These are phyloP conservation scores for Fistulinella prunicolor DNA, from an alignment of 768 basidiomycete genomes.

Conservation along the genomic window DNA sequence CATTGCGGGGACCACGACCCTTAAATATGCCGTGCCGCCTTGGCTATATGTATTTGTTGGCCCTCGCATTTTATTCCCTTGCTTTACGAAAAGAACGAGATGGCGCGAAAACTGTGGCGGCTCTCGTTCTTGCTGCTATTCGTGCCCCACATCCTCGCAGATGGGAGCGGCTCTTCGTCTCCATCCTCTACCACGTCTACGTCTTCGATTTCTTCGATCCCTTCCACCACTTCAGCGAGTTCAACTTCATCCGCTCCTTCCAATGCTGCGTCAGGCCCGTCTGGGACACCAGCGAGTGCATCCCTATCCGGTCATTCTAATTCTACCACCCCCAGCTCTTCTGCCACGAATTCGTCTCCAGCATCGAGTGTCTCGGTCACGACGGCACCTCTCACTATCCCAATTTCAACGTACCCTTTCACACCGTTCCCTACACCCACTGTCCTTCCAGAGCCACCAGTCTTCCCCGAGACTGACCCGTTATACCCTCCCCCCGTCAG, in stretches of 20 bases:
- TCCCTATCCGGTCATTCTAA: neutral
- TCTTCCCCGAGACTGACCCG: slow-evolving; percentile 56
- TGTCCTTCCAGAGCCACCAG: slow-evolving; percentile 47
- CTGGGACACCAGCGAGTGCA: neutral
- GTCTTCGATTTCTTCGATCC: neutral
- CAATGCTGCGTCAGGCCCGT: neutral
- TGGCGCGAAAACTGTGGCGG: neutral
- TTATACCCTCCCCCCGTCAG: slow-evolving; percentile 53
- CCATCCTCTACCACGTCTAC: too few species aligned
- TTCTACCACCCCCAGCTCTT: slow-evolving; percentile 1
- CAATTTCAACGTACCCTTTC: slow-evolving; percentile 46
- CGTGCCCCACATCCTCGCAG: neutral
- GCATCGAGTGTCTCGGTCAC: slow-evolving; percentile 11
- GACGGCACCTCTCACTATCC: slow-evolving; percentile 30
- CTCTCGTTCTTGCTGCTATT: neutral
- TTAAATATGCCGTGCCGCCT: neutral
- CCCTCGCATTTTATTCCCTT: too few species aligned
- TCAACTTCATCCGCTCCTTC: neutral
- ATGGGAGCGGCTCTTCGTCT: neutral
- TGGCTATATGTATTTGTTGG: neutral
- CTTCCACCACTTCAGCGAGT: neutral
- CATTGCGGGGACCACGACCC: neutral
- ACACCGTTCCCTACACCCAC: slow-evolving; percentile 61
- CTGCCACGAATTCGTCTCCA: slow-evolving; percentile 6
- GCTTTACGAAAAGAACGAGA: neutral